A percentile compares a stretch with the other conserved stretches of the same genome.
These are phyloP conservation scores for Pseudocercospora pini-densiflorae DNA, from an alignment of 2,329 filamentous ascomycete species.

Conservation along the genomic window DNA sequence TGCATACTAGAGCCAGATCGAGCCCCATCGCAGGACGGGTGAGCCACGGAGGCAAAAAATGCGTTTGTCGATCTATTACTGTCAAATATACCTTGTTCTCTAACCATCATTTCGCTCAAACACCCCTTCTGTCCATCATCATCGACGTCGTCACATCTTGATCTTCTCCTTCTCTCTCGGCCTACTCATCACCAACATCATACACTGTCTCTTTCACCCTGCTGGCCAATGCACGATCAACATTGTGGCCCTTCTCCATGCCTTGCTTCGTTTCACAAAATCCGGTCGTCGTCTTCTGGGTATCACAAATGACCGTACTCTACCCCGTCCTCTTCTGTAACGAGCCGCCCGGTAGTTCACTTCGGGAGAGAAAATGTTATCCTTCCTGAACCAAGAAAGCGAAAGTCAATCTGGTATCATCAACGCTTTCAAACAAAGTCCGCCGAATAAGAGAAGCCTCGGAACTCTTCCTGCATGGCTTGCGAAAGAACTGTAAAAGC, in stretches of 20 bases:
- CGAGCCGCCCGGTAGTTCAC: not conserved
- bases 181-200: conserved; percentile 1
- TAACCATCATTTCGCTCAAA: not conserved
- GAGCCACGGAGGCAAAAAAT: no score
- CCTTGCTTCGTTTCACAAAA: not conserved
- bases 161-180: conserved; percentile 3
- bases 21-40: no score
- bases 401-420: conserved; percentile 10
- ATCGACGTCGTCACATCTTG: conserved; percentile 8
- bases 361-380: not conserved
- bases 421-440: conserved; percentile 71
- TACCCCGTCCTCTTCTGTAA: not conserved
- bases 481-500: conserved; percentile 78
- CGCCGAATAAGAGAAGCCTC: conserved; percentile 95
- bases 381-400: not conserved
- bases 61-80: conserved; percentile 3
- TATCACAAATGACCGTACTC: conserved; percentile 30
- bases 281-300: conserved; percentile 16
- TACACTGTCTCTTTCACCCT: not conserved
- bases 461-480: conserved; percentile 99
- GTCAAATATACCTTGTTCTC: conserved; percentile 8
- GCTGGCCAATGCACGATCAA: not conserved
- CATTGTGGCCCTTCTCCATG: not conserved
- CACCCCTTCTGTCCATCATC: not conserved
- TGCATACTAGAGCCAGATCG: no score